phyloP scores from a whole-genome alignment of 345 rosid genomes.

The Salix dunnii region DNA sequence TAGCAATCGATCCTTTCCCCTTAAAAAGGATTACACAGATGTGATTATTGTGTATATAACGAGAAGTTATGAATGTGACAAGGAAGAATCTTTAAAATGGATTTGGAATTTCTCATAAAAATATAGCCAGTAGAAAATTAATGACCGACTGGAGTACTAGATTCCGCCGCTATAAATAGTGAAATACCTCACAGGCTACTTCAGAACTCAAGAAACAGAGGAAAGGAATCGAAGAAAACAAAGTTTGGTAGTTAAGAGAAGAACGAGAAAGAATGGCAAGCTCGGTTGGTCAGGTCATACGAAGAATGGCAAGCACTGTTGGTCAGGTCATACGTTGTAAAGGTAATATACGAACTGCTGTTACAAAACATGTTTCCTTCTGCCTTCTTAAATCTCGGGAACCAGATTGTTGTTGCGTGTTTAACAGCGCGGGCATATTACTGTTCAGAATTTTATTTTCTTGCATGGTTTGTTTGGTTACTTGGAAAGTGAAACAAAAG shows the following conservation, averaged over 20 bases:
- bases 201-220: background rate
- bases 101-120: too few species aligned
- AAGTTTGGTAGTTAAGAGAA: background rate
- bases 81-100: too few species aligned
- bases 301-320: slow-evolving; percentile 25
- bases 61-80: too few species aligned
- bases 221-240: background rate
- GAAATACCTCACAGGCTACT: background rate
- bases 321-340: slow-evolving; percentile 40
- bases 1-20: too few species aligned
- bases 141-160: too few species aligned
- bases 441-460: too few species aligned
- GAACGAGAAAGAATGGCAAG: slow-evolving; percentile 15
- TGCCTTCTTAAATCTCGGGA: background rate
- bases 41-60: too few species aligned
- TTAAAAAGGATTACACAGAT: too few species aligned
- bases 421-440: background rate
- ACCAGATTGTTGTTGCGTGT: background rate
- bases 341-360: slow-evolving; percentile 14
- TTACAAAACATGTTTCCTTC: background rate
- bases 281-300: slow-evolving; percentile 16
- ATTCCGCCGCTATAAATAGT: too few species aligned
- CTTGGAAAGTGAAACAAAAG: too few species aligned
- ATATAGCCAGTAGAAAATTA: too few species aligned
- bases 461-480: too few species aligned